These are phyloP conservation scores for Dalbergia cochinchinensis DNA, from an alignment of 306 rosid genomes.

Conservation along the genomic window DNA sequence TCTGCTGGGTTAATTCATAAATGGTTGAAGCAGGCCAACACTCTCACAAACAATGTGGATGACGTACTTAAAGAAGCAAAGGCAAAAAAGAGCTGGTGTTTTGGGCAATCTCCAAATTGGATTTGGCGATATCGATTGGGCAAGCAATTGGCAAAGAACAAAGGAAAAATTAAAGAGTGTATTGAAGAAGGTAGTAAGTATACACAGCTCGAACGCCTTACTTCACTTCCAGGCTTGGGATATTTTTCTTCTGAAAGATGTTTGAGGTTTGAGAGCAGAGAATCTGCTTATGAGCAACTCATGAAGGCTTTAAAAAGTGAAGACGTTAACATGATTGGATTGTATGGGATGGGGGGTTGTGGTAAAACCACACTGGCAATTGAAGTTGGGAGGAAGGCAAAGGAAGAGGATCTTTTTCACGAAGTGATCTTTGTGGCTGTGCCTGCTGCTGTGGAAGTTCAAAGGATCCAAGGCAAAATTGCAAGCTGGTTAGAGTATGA, in stretches of 20 bases:
- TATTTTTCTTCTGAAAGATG: neutral
- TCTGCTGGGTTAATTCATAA: neutral
- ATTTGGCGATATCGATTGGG: neutral
- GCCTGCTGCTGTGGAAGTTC: neutral
- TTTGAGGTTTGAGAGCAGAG: neutral
- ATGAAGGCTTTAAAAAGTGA: slow-evolving; percentile 15
- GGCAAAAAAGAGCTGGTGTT: neutral
- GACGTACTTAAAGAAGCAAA: neutral
- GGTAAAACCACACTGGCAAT: slow-evolving; percentile 29
- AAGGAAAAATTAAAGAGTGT: neutral
- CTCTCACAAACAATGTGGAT: neutral
- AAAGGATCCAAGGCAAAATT: neutral
- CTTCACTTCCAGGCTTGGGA: slow-evolving; percentile 13
- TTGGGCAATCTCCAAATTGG: neutral
- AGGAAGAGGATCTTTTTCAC: neutral
- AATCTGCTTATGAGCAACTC: neutral
- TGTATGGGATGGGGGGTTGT: slow-evolving; percentile 1
- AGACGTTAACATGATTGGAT: neutral
- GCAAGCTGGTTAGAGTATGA: neutral
- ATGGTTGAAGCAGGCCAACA: slow-evolving; percentile 18
- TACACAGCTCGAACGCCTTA: neutral
- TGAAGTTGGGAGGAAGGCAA: neutral
- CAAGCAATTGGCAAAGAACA: neutral
- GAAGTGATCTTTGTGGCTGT: slow-evolving; percentile 1
- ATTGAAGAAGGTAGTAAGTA: neutral